A percentile compares a stretch with the other conserved stretches of the same genome.
Evolutionary conservation across 1,284 basidiomycete species (phyloP).

Genomic region (Puccinia hordei): DNA sequence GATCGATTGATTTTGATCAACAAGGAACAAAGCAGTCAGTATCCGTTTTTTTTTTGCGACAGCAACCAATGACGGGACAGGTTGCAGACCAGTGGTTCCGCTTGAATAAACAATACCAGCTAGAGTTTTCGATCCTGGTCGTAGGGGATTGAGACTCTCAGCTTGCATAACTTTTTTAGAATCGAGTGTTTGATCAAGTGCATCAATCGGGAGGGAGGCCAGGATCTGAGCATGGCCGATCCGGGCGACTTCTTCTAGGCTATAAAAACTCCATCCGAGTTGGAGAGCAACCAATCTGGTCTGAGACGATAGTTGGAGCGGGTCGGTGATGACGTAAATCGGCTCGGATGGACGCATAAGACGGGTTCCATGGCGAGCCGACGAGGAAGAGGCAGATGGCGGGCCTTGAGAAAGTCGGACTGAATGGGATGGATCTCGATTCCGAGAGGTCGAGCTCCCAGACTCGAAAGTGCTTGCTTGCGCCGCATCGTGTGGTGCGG

Average conservation of each 20-base stretch:
- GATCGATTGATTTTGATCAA: neutral
- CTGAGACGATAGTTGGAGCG: neutral
- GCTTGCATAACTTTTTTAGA: neutral
- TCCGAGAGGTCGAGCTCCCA: neutral
- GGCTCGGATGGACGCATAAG: neutral
- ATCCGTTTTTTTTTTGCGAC: neutral
- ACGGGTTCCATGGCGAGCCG: neutral
- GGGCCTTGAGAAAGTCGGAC: neutral
- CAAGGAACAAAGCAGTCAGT: neutral
- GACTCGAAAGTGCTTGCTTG: neutral
- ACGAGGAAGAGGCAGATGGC: neutral
- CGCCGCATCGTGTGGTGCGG: neutral
- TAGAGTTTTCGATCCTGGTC: neutral
- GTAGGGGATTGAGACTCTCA: slow-evolving; percentile 17
- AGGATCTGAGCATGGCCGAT: neutral
- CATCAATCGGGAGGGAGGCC: neutral
- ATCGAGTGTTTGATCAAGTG: slow-evolving; percentile 7
- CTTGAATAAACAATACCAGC: slow-evolving; percentile 42
- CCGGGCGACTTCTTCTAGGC: slow-evolving; percentile 34
- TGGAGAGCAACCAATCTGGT: slow-evolving; percentile 3
- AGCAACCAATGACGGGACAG: neutral
- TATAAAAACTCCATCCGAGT: slow-evolving; percentile 28
- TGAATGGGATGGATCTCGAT: neutral
- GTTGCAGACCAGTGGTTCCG: slow-evolving; percentile 39
- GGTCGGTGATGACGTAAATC: slow-evolving; percentile 38